These are phyloP conservation scores for Xerophyta viscosa DNA, from an alignment of 106 monocot genomes.

Conservation along the genomic window DNA sequence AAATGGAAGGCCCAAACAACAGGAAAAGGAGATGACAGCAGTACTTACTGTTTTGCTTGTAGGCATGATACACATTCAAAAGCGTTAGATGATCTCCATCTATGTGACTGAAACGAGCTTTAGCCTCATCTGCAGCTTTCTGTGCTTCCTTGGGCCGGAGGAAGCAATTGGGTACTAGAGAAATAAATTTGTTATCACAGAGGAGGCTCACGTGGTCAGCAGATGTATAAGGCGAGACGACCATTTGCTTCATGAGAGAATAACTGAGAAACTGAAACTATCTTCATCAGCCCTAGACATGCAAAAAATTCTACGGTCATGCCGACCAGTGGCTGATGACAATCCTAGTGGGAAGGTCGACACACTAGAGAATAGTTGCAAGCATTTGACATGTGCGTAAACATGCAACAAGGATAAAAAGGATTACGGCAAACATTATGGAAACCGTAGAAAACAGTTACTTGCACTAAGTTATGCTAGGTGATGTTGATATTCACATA, in stretches of 20 bases:
- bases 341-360: slow-evolving; percentile 1
- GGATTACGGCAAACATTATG: too few species aligned
- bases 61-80: slow-evolving; percentile 72
- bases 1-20: not conserved
- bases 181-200: slow-evolving; percentile 68
- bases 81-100: slow-evolving; percentile 85
- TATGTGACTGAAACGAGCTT: slow-evolving; percentile 62
- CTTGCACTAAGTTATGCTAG: too few species aligned
- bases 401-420: too few species aligned
- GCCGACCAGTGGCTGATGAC: slow-evolving; percentile 21
- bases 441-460: too few species aligned
- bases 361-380: too few species aligned
- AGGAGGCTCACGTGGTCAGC: slow-evolving; percentile 70
- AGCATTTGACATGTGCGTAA: too few species aligned
- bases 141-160: slow-evolving; percentile 82
- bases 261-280: slow-evolving; percentile 43
- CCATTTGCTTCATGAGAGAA: slow-evolving; percentile 54
- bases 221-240: slow-evolving; percentile 74
- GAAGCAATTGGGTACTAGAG: slow-evolving; percentile 86
- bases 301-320: slow-evolving; percentile 11
- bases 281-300: slow-evolving; percentile 23
- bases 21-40: too few species aligned
- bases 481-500: too few species aligned
- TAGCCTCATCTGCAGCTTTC: slow-evolving; percentile 78
- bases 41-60: slow-evolving; percentile 71